Evolutionary conservation across 2,329 filamentous ascomycete genomes (phyloP).

Genomic region (Colletotrichum sp.): DNA sequence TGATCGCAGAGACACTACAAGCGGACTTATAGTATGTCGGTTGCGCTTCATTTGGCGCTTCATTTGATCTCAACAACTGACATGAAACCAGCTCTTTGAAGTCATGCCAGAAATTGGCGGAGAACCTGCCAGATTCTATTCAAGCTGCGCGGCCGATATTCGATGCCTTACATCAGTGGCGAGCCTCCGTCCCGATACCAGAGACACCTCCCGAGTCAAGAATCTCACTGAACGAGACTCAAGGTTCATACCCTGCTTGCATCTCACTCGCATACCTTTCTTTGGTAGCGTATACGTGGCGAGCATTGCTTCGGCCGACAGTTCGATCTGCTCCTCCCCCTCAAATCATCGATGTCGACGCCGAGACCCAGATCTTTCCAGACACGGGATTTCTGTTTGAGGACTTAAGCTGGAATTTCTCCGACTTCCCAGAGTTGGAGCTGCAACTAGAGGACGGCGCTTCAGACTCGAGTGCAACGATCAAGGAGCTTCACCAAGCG

Average conservation of each 20-base stretch:
- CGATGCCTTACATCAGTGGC: background rate
- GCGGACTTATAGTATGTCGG: background rate
- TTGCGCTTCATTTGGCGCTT: accelerated
- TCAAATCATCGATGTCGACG: background rate
- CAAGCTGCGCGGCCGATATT: background rate
- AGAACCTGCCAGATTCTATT: background rate
- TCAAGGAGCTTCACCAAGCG: background rate
- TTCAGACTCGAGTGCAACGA: background rate
- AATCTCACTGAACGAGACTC: background rate
- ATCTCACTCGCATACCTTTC: background rate
- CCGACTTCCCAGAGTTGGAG: background rate
- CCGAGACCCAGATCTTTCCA: background rate
- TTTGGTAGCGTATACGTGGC: background rate
- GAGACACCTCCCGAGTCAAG: background rate
- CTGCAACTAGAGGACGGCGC: background rate
- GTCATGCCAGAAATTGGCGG: background rate
- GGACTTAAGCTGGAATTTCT: background rate
- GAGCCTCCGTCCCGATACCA: background rate
- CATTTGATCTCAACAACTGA: accelerated
- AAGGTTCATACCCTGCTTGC: background rate
- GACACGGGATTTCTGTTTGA: background rate
- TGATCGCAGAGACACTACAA: background rate
- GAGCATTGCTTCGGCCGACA: background rate
- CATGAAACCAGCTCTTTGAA: background rate
- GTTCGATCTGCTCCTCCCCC: background rate